Evolutionary conservation across 495 filamentous ascomycete genomes (phyloP).

Genomic region (Hyaloscypha hepaticicola): DNA sequence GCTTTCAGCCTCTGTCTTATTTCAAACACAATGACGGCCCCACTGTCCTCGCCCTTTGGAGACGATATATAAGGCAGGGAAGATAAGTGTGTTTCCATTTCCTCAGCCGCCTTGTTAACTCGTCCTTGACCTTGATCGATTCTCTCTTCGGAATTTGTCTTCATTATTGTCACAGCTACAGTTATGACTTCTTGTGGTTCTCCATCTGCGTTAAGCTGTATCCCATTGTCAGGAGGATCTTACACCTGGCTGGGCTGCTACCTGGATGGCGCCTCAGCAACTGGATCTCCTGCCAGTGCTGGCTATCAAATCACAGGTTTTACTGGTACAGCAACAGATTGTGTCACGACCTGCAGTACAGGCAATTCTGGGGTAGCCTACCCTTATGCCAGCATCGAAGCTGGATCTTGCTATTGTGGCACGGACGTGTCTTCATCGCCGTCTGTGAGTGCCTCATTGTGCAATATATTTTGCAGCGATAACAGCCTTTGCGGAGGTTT

Average conservation of each 20-base stretch:
- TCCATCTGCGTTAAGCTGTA: constrained; percentile 2
- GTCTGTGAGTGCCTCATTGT: neutral
- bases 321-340: neutral
- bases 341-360: neutral
- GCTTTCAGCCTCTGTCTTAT: too few species aligned
- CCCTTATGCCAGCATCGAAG: neutral
- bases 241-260: constrained; percentile 5
- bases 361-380: neutral
- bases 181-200: neutral
- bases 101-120: too few species aligned
- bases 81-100: too few species aligned
- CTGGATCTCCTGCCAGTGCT: neutral
- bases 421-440: neutral
- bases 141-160: too few species aligned
- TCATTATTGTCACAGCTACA: too few species aligned
- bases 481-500: constrained; percentile 7
- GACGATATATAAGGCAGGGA: too few species aligned
- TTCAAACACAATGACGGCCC: too few species aligned
- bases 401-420: constrained; percentile 10
- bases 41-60: too few species aligned
- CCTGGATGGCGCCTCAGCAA: neutral
- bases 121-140: too few species aligned
- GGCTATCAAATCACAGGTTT: neutral
- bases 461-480: constrained; percentile 1
- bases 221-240: neutral